Base-by-base conservation (phyloP, 2,329 filamentous ascomycete genomes). In the Chalara sp. region DNA sequence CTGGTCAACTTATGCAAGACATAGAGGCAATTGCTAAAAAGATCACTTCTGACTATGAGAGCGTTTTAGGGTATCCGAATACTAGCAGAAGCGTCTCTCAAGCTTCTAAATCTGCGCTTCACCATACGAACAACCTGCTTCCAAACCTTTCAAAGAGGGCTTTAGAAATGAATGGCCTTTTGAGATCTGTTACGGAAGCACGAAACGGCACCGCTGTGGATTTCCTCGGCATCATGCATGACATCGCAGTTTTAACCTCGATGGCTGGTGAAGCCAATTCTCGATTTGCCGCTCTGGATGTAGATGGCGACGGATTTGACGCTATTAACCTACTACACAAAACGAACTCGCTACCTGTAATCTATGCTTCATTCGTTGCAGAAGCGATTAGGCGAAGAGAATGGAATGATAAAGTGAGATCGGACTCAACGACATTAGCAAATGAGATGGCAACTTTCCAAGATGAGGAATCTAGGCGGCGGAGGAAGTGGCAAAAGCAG, bases 361-460 rank as follows among this genome's bases (percentile, higher is more conserved):
- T 95, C 60, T 99, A 97, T 65, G 91, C 91, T 0, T 91, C 90
- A 2, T 87, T 96, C 52, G 73, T 95, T 21, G 80, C 89, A 4
- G 93, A 99, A 68, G 86, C 89, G 12, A 81, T 96, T 40, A 81
- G 88, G 51, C 84, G 93, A 28, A 84, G 84, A 33, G 91, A 96
- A 69, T 99, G 93, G 91, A 82, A 81, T 10, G 89, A 95, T 48
- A 96, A 95, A 68, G 86, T 97, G 67, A 89, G 86, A 64, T 79
- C 81, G 2, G 93, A 97, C 62, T 93, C 92, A 1, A 84, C 87
- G 2, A 89, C 86, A 0, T 72, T 99, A 30, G 89, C 90, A 30
- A 95, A 97, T 65, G 92, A 97, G 64, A 89, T 97, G 78, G 89
- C 90, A 1, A 74, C 88, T 1, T 92, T 95, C 56, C 89, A 93